Conservation (phyloP, 306 rosid genomes). For the Amphicarpaea edgeworthii region DNA sequence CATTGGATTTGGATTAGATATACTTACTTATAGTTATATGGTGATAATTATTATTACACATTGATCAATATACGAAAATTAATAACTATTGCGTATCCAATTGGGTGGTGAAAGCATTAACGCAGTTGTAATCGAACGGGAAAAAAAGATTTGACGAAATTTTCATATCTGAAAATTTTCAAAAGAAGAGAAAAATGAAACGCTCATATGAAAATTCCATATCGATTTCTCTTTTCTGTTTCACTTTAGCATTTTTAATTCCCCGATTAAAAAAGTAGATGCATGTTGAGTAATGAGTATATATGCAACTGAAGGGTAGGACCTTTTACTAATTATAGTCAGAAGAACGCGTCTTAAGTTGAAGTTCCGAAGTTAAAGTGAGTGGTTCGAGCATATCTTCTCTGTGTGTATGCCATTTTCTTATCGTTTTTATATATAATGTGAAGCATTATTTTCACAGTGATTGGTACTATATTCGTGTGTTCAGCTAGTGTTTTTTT, state of each 20-base stretch:
- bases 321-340: not conserved
- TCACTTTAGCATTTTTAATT: not conserved
- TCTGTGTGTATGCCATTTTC: not conserved
- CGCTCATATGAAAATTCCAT: not conserved
- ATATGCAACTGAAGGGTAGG: not conserved
- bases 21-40: too few species aligned
- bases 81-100: not conserved
- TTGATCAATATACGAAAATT: not conserved
- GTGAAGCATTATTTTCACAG: too few species aligned
- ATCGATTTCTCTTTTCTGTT: not conserved
- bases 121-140: not conserved
- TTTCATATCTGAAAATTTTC: not conserved
- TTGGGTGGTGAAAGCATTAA: not conserved
- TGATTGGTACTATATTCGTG: too few species aligned
- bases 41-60: not conserved
- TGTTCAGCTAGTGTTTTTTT: too few species aligned
- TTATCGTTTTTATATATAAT: too few species aligned
- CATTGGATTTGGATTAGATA: not conserved
- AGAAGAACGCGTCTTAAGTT: not conserved
- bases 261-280: not conserved
- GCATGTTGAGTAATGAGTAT: slow-evolving; percentile 10
- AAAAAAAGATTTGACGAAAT: not conserved
- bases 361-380: not conserved
- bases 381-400: not conserved
- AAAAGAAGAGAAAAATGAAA: not conserved